phyloP scores from a whole-genome alignment of 2,329 filamentous ascomycete genomes.

The Alternaria panax region DNA sequence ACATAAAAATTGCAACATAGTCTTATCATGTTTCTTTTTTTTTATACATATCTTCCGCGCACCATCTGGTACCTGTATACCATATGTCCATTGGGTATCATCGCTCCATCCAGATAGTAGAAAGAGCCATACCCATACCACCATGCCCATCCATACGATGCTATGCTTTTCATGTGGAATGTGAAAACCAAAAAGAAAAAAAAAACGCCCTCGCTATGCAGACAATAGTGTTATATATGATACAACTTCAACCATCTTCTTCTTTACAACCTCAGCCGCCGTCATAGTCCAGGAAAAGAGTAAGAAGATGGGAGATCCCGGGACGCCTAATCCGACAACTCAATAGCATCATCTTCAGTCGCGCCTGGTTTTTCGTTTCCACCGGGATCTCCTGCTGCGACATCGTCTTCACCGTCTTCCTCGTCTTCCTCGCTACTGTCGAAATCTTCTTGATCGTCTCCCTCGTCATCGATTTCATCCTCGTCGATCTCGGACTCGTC shows the following conservation, averaged over 20 bases:
- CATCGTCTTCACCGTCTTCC: constrained; percentile 9
- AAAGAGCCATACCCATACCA: no score
- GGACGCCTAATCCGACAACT: constrained; percentile 39
- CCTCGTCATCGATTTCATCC: constrained; percentile 12
- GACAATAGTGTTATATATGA: background rate
- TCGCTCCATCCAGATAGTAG: no score
- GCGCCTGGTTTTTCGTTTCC: constrained; percentile 21
- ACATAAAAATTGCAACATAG: no score
- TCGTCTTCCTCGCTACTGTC: constrained; percentile 2
- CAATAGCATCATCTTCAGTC: constrained; percentile 46
- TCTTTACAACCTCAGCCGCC: background rate
- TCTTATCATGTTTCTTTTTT: no score
- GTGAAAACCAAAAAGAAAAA: background rate
- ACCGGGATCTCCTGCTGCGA: background rate
- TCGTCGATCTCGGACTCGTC: background rate
- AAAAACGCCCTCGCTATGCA: constrained; percentile 6
- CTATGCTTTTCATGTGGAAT: background rate
- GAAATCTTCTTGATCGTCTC: constrained; percentile 22
- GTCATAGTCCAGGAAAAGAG: no score
- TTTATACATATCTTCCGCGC: no score
- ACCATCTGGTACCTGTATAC: no score
- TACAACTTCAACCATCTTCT: background rate
- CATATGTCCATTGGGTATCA: no score
- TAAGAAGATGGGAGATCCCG: background rate
- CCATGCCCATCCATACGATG: no score